A percentile compares a stretch with the other conserved stretches of the same genome.
Conservation (phyloP, 306 rosid genomes). For the Dicorynia guianensis region DNA sequence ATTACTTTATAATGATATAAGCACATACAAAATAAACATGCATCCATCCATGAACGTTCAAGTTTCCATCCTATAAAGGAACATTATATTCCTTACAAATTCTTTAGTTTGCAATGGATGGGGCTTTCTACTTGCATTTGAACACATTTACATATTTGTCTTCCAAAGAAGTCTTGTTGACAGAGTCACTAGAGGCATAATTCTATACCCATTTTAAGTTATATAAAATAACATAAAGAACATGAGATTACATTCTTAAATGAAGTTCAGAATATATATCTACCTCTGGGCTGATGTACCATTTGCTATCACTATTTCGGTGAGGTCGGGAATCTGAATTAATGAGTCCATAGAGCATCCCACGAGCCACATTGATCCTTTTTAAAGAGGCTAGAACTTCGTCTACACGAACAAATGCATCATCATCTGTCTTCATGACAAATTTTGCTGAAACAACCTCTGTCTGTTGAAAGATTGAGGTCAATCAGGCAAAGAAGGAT, state of each 20-base stretch:
- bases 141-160: neutral
- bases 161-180: neutral
- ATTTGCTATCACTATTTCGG: constrained; percentile 87
- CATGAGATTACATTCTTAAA: neutral
- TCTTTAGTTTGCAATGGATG: constrained; percentile 8
- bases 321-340: constrained; percentile 91
- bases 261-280: constrained; percentile 10
- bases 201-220: neutral
- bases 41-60: constrained; percentile 15
- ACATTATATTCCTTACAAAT: neutral
- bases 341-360: constrained; percentile 91
- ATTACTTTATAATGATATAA: constrained; percentile 24
- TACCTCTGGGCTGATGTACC: constrained; percentile 95
- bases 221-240: neutral
- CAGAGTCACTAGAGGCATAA: no score
- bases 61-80: constrained; percentile 9
- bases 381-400: constrained; percentile 79
- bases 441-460: constrained; percentile 91
- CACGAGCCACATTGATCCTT: constrained; percentile 58
- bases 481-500: constrained; percentile 41
- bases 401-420: constrained; percentile 93
- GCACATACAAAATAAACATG: constrained; percentile 6
- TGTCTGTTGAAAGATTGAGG: constrained; percentile 68
- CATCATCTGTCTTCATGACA: constrained; percentile 99
- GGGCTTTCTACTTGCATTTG: neutral